Evolutionary conservation across 495 filamentous ascomycete genomes (phyloP), one percentile per base, ranked within the genome.

Genomic region (Talaromyces trachyspermus): DNA sequence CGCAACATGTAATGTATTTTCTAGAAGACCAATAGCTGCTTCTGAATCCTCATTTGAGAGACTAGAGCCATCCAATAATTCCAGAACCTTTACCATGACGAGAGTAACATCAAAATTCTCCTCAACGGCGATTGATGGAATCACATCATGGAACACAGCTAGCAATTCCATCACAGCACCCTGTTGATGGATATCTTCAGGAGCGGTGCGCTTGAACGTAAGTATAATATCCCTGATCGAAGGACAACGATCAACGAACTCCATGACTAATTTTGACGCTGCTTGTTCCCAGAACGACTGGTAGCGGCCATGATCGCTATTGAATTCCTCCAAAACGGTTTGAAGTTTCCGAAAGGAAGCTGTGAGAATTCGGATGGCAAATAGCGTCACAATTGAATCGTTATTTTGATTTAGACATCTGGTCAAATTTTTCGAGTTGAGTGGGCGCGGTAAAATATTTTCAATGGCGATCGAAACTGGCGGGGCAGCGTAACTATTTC

Each of bases 61-160:
- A 5, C 62, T 64, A 1, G 53, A 14, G 11, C 70, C 55, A 11
- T 81, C 75, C 5, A 77, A 47, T 32, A 70, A 63, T 39, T 71
- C 67, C 35, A 95, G 63, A 5, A 80, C 74, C 42, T 79, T 74
- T 12, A 84, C 76, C n/a, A 96, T 65, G 12, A 85, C 67, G 4
- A 82, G 62, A 0, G 88, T 88, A 12, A 91, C 84, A 61, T 96
- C 94, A 52, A 95, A 88, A 43, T 79, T 89, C 43, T 90, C 86
- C 48, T 82, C 80, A 23, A 94, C 65, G 0, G 89, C 89, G 15
- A 88, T 64, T 54, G 88, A 81, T 2, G 92, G 89, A 19, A 89
- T 68, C 2, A 88, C 75, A 54, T 89, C 78, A 57, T 90, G 95
- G 61, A 87, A 97, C 24, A 84, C 73, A 20, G 77, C 71, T 25